These are phyloP conservation scores for Stephania yunnanensis DNA, from an alignment of 164 flowering plant species.

Conservation along the genomic window DNA sequence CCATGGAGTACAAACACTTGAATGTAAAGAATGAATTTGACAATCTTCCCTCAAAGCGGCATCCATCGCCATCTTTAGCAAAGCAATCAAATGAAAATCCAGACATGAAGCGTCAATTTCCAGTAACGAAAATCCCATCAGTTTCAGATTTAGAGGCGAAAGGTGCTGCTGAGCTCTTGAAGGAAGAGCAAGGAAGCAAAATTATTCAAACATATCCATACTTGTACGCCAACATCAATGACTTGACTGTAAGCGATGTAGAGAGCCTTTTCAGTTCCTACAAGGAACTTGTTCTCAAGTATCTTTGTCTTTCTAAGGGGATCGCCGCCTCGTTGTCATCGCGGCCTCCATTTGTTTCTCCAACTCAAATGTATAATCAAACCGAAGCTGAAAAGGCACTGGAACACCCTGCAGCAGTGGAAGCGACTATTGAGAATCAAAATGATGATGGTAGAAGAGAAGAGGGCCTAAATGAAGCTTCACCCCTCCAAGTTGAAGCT, in stretches of 20 bases:
- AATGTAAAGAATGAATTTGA: constrained; percentile 21
- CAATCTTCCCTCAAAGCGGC: constrained; percentile 9
- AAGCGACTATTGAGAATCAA: constrained; percentile 14
- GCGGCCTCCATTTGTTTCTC: constrained; percentile 18
- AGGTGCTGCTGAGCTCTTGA: constrained; percentile 65
- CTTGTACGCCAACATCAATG: constrained; percentile 67
- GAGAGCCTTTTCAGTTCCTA: constrained; percentile 68
- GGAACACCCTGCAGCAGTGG: constrained; percentile 15
- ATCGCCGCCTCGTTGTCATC: constrained; percentile 26
- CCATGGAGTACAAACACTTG: constrained; percentile 26
- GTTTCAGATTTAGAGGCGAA: constrained; percentile 69
- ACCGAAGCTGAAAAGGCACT: constrained; percentile 17
- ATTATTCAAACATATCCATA: constrained; percentile 61
- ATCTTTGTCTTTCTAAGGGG: constrained; percentile 72
- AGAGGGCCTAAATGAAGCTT: constrained; percentile 14
- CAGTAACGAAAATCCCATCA: constrained; percentile 40
- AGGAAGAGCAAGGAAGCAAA: constrained; percentile 43
- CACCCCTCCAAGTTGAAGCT: constrained; percentile 19
- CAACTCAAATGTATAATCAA: constrained; percentile 15
- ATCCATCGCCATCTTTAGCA: constrained; percentile 27
- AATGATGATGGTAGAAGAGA: constrained; percentile 10
- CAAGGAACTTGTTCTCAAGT: constrained; percentile 74
- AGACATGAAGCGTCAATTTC: constrained; percentile 19
- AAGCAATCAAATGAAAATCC: constrained; percentile 22
- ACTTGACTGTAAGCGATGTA: constrained; percentile 66